Evolutionary conservation across 2,329 filamentous ascomycete genomes (phyloP).

Genomic region (Exophiala sideris): DNA sequence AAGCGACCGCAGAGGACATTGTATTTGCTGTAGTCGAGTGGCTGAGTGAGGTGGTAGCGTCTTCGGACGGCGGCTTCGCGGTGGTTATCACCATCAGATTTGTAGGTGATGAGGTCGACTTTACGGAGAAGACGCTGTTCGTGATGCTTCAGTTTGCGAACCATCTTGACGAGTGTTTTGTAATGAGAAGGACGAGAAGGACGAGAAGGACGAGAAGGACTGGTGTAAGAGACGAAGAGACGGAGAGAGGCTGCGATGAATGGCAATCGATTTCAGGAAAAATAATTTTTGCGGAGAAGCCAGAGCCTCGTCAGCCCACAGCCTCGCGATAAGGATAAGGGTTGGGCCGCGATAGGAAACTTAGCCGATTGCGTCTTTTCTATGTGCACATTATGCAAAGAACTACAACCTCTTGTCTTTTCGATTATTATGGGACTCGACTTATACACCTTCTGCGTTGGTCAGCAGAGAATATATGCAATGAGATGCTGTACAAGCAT

Average conservation of each 20-base stretch:
- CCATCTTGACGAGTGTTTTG: constrained; percentile 57
- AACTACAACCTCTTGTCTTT: too few relatives aligned
- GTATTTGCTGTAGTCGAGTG: constrained; percentile 74
- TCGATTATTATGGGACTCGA: too few relatives aligned
- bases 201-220: background rate
- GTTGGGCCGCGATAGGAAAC: too few relatives aligned
- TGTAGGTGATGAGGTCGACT: constrained; percentile 93
- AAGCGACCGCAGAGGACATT: constrained; percentile 72
- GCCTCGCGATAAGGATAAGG: too few relatives aligned
- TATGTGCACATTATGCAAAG: too few relatives aligned
- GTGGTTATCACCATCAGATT: constrained; percentile 74
- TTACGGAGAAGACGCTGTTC: constrained; percentile 90
- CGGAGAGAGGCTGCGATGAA: background rate
- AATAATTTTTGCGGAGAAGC: background rate
- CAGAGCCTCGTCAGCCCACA: too few relatives aligned
- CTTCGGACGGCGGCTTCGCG: constrained; percentile 75
- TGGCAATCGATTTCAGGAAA: background rate
- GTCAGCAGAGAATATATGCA: too few relatives aligned
- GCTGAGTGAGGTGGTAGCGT: constrained; percentile 87
- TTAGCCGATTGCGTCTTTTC: too few relatives aligned
- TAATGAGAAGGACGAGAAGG: background rate
- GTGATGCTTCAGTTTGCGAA: constrained; percentile 93
- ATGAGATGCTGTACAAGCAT: too few relatives aligned
- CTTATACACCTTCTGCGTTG: too few relatives aligned
- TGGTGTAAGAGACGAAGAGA: background rate